Evolutionary conservation across 1,284 basidiomycete species (phyloP).

Genomic region (Tilletia caries): DNA sequence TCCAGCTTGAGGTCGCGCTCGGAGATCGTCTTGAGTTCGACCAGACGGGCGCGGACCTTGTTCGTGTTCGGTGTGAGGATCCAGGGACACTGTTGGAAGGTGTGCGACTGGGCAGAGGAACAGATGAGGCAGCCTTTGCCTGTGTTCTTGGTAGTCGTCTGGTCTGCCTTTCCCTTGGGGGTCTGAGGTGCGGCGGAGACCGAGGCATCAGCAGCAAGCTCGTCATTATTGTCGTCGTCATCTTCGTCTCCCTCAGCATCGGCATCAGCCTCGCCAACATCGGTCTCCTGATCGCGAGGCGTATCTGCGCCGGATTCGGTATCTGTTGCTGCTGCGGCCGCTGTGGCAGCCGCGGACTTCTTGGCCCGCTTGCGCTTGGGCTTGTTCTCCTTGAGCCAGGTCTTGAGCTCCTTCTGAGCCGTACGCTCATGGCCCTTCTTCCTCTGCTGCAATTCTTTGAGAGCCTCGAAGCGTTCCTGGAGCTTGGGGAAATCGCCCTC

Average conservation of each 20-base stretch:
- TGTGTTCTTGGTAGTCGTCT: too few species aligned
- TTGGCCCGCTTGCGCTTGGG: neutral
- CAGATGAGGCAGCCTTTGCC: neutral
- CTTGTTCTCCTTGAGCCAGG: slow-evolving; percentile 1
- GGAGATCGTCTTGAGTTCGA: neutral
- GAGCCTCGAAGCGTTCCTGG: neutral
- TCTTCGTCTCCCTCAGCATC: neutral
- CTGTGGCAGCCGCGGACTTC: neutral
- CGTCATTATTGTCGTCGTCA: neutral
- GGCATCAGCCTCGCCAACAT: neutral
- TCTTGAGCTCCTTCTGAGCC: slow-evolving; percentile 9
- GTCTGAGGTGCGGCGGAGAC: neutral
- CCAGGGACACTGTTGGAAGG: neutral
- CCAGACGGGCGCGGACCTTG: neutral
- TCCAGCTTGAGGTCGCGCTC: neutral
- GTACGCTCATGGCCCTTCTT: slow-evolving; percentile 5
- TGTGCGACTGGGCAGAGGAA: neutral
- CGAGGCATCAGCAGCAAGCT: neutral
- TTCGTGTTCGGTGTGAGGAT: neutral
- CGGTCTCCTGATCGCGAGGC: neutral
- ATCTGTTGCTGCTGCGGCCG: neutral
- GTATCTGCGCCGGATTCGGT: neutral
- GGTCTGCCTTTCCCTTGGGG: neutral
- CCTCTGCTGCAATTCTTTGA: slow-evolving; percentile 9
- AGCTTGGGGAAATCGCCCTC: slow-evolving; percentile 3